Conservation (phyloP, 306 rosid species). For the Quillaja saponaria region DNA sequence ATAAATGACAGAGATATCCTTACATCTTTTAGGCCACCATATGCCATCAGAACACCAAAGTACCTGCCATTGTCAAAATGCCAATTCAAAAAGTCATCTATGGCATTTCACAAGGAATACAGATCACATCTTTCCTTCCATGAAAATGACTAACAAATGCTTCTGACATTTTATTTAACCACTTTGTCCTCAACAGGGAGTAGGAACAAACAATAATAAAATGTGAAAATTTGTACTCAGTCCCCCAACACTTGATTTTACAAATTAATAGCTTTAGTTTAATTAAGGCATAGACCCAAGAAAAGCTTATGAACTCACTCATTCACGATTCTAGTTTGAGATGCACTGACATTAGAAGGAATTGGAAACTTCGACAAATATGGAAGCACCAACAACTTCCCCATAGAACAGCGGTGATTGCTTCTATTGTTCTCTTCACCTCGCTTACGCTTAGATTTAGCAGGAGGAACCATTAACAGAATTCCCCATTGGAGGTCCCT, state of each 20-base stretch:
- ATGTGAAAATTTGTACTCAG: constrained; percentile 17
- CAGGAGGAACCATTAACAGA: constrained; percentile 39
- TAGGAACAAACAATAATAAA: no score
- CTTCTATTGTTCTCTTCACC: constrained; percentile 64
- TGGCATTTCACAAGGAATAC: no score
- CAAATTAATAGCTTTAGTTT: constrained; percentile 16
- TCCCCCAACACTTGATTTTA: constrained; percentile 1
- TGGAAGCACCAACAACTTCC: constrained; percentile 90
- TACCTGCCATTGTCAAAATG: constrained; percentile 57
- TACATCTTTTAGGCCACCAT: constrained; percentile 82
- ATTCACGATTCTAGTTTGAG: constrained; percentile 48
- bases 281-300: constrained; percentile 10
- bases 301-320: constrained; percentile 61
- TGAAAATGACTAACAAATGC: neutral
- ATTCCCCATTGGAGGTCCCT: constrained; percentile 72
- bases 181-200: constrained; percentile 14
- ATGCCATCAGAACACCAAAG: constrained; percentile 83
- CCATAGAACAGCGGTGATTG: constrained; percentile 57
- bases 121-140: no score
- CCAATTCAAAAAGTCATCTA: constrained; percentile 7
- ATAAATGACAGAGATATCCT: constrained; percentile 43
- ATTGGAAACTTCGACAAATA: constrained; percentile 78
- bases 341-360: constrained; percentile 61
- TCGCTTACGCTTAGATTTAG: constrained; percentile 75
- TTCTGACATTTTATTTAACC: constrained; percentile 6